Evolutionary conservation across 768 basidiomycete genomes (phyloP), one percentile per base, ranked within the genome.

Genomic region (Coprinopsis sp.): DNA sequence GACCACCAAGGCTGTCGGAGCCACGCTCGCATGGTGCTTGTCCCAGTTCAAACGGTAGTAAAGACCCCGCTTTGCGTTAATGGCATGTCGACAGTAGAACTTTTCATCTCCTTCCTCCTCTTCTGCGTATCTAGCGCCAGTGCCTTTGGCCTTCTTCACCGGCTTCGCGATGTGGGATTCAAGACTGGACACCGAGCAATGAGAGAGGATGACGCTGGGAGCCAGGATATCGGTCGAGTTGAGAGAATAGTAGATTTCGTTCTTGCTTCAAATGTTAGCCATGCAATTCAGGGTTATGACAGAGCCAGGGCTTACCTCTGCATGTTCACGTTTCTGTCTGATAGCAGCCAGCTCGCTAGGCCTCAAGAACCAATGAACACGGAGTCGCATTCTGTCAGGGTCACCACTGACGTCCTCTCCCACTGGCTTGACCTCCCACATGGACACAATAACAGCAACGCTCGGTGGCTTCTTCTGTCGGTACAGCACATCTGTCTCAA

Each of bases 291-390:
- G 16, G 33, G 50, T 7, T 27, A 38, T 6, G 36, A 23, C 34
- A 25, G 37, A 42, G 16, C 33, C 2, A 27, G 46, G 16, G 58
- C 73, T 37, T 46, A 87, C 87, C 64, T 82, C 73, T 36, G 66
- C 56, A 58, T 82, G 76, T 14, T 79, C 76, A 33, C 86, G 72
- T 51, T 77, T 76, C 1, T 78, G 79, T 11, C 87, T 71, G 43
- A 81, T 65, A 21, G 65, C 64, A 6, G 86, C 74, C 49, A 89
- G 65, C 58, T 90, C 80, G 0, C 66, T 63, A 1, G 85, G 86
- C 25, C 79, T 66, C 51, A 86, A 64, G 55, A 90, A 91, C 87
- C 87, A 91, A 54, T 88, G 87, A 19, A 90, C 64, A 22, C 76
- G 72, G 19, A 85, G 62, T 46, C 76, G 71, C 70, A 82, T 79